Evolutionary conservation across 1,139 yeast species (phyloP).

Genomic region (Nakaseomyces kungkrabaensis): DNA sequence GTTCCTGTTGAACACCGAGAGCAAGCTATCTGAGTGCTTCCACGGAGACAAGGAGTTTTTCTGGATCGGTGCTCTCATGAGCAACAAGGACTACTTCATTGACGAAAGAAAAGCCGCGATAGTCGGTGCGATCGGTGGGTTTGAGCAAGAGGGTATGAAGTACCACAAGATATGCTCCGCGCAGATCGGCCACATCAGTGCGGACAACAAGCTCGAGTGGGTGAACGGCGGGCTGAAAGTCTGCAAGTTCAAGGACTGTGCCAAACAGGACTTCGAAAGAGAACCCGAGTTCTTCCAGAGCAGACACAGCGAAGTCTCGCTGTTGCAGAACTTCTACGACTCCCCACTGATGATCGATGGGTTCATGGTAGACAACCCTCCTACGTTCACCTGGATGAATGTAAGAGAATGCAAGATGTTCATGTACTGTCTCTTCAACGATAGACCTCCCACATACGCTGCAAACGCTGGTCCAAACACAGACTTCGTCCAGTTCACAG

Average conservation of each 20-base stretch:
- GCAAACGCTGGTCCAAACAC: neutral
- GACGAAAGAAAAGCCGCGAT: constrained; percentile 6
- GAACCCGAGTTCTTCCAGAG: constrained; percentile 31
- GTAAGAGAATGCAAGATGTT: constrained; percentile 24
- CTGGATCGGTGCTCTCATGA: constrained; percentile 38
- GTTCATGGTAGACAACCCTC: constrained; percentile 24
- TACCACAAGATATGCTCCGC: constrained; percentile 6
- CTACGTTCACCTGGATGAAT: constrained; percentile 22
- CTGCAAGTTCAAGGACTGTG: constrained; percentile 5
- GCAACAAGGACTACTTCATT: constrained; percentile 4
- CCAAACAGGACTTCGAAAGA: constrained; percentile 16
- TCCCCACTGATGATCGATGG: constrained; percentile 23
- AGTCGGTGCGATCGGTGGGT: constrained; percentile 2
- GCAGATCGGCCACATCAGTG: constrained; percentile 6
- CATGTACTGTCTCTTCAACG: constrained; percentile 19
- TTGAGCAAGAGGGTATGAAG: neutral
- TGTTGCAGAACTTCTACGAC: constrained; percentile 28
- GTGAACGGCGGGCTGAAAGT: constrained; percentile 7
- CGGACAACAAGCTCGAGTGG: constrained; percentile 5
- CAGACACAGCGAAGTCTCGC: constrained; percentile 20
- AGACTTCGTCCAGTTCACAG: neutral
- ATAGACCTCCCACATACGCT: neutral
- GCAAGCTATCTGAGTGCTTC: constrained; percentile 16
- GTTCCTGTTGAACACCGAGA: constrained; percentile 31
- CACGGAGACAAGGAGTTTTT: constrained; percentile 52